Evolutionary conservation across 768 basidiomycete species (phyloP).

Genomic region (Podaxis carcinomalis): DNA sequence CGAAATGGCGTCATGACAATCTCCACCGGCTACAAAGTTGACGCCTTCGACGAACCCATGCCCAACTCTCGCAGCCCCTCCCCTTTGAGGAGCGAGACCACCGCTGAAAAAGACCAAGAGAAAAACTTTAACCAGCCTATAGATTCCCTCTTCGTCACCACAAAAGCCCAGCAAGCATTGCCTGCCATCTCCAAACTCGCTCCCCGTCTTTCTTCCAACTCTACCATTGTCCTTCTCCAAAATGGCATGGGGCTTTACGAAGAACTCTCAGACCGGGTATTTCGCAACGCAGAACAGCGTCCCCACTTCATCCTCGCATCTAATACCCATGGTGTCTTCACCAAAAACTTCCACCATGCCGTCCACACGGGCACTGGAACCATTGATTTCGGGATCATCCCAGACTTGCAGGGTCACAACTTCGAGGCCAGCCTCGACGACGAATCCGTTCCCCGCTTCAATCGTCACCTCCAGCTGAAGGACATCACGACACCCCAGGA

Average conservation of each 20-base stretch:
- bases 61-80: background rate
- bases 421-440: constrained; percentile 54
- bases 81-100: background rate
- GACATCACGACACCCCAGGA: constrained; percentile 46
- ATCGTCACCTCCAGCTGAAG: constrained; percentile 43
- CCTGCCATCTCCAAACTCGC: constrained; percentile 53
- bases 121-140: constrained; percentile 34
- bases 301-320: constrained; percentile 85
- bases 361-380: constrained; percentile 69
- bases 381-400: constrained; percentile 76
- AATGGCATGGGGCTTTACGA: constrained; percentile 96
- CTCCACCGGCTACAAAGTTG: constrained; percentile 44
- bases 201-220: constrained; percentile 57
- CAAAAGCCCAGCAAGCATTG: constrained; percentile 70
- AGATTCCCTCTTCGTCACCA: constrained; percentile 75
- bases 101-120: constrained; percentile 5
- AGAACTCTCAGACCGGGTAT: constrained; percentile 58
- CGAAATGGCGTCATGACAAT: constrained; percentile 38
- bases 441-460: constrained; percentile 23
- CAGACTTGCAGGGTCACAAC: constrained; percentile 58
- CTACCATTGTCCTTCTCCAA: constrained; percentile 89
- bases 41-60: constrained; percentile 33
- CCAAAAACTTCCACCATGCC: constrained; percentile 46
- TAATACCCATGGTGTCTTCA: constrained; percentile 77
- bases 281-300: constrained; percentile 65